These are phyloP conservation scores for Arabidopsis hybrid DNA, from an alignment of 441 rosid genomes.

Conservation along the genomic window DNA sequence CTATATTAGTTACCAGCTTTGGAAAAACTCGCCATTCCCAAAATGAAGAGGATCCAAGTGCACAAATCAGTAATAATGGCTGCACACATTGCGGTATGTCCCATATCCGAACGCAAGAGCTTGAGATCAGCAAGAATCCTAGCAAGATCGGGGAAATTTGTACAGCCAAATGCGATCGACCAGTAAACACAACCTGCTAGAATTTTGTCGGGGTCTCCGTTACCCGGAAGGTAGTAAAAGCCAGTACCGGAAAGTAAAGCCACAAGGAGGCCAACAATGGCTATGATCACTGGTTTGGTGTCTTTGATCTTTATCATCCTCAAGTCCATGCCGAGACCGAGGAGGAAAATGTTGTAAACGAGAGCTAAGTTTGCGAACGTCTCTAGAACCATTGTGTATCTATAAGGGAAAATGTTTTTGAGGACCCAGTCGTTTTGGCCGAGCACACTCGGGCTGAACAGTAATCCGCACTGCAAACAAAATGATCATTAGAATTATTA, in stretches of 20 bases:
- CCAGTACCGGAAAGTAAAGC: conserved; percentile 48
- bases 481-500: neutral
- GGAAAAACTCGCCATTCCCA: conserved; percentile 1
- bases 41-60: conserved; percentile 61
- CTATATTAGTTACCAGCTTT: conserved; percentile 33
- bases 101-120: conserved; percentile 73
- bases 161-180: conserved; percentile 61
- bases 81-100: conserved; percentile 65
- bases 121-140: conserved; percentile 74
- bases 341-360: conserved; percentile 65
- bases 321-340: conserved; percentile 71
- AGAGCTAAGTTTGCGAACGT: conserved; percentile 65
- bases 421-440: neutral
- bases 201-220: neutral
- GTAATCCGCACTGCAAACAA: conserved; percentile 52
- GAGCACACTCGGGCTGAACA: conserved; percentile 53
- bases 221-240: conserved; percentile 42
- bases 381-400: conserved; percentile 57
- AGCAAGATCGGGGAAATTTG: conserved; percentile 73
- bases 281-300: conserved; percentile 50
- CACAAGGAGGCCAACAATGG: conserved; percentile 49
- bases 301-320: conserved; percentile 50
- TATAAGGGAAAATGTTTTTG: conserved; percentile 44
- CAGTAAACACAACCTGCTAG: conserved; percentile 51
- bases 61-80: conserved; percentile 59